Conservation (phyloP, 495 filamentous ascomycete genomes). For the Neurospora terricola region DNA sequence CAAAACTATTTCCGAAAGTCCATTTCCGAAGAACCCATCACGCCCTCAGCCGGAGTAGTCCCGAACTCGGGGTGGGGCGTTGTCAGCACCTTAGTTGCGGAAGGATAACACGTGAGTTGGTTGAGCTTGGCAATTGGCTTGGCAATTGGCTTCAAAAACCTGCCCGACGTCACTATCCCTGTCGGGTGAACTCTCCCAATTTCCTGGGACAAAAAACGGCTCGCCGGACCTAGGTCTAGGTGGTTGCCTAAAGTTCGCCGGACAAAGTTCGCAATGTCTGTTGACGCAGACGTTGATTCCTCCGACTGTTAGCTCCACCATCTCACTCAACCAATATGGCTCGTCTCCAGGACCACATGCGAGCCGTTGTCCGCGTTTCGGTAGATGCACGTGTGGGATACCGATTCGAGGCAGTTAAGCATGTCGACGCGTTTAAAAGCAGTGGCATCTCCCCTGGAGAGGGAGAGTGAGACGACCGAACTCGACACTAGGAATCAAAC, state of each 20-base stretch:
- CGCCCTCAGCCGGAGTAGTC: no score
- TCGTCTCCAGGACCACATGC: background rate
- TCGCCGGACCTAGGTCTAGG: background rate
- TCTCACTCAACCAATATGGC: background rate
- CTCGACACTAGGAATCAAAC: background rate
- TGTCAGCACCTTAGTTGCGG: no score
- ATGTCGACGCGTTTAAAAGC: background rate
- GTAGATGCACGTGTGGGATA: background rate
- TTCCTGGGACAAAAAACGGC: background rate
- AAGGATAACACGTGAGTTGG: background rate
- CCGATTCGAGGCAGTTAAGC: background rate
- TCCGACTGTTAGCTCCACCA: background rate
- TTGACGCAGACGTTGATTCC: background rate
- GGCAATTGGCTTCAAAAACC: background rate
- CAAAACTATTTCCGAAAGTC: no score
- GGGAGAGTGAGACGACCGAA: background rate
- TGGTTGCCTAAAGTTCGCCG: background rate
- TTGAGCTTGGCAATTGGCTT: background rate
- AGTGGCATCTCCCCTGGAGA: background rate
- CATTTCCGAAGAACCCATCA: background rate
- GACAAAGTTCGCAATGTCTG: background rate
- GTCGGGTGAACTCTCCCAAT: background rate
- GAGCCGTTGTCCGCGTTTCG: background rate
- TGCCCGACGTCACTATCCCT: background rate
- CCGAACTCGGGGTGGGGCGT: no score